Evolutionary conservation across 257 asterid genomes (phyloP), one percentile per base, ranked within the genome.

Genomic region (Oldenlandia corymbosa): DNA sequence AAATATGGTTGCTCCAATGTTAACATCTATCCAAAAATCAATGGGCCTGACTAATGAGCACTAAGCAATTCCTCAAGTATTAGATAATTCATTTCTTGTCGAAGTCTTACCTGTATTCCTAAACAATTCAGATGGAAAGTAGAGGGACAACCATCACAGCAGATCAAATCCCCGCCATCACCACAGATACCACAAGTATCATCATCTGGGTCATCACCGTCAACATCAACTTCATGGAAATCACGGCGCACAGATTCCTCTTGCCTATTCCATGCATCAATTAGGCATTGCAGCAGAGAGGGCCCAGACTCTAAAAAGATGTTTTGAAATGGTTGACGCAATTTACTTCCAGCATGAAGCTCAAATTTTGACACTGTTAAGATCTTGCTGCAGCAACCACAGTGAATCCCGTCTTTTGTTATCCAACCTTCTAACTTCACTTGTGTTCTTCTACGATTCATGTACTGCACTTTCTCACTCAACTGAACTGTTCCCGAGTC

Each of bases 321-420:
- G 74, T 88, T 90, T 60, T 90, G 96, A 76, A 81, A 93, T 16
- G 97, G 94, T 72, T 85, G 96, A 5, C 95, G 91, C 76, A 78
- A 63, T 73, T 83, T 93, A 82, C 97, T 90, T 60, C 94, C 96
- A 28, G 99, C 96, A 85, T 93, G 99, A 71, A 93, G 78, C 88
- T 93, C 99, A 66, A 93, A 93, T 82, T 90, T 93, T 21, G 92
- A 87, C 59, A 93, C 88, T 8, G 99, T 74, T 28, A 93, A 88
- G 60, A 93, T 93, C 75, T 93, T 93, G 77, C 99, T 87, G 55
- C 97, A 93, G 83, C 99, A 93, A 58, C 99, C 95, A 66, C 99
- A 93, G 60, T 93, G 99, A 62, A 93, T 80, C 16, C 99, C 99
- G 41, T 93, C 96, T 62, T 93, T 80, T 7, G 99, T 90, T 55